Conservation (phyloP, 108 stramenopile species). For the Skeletonema menzelii region DNA sequence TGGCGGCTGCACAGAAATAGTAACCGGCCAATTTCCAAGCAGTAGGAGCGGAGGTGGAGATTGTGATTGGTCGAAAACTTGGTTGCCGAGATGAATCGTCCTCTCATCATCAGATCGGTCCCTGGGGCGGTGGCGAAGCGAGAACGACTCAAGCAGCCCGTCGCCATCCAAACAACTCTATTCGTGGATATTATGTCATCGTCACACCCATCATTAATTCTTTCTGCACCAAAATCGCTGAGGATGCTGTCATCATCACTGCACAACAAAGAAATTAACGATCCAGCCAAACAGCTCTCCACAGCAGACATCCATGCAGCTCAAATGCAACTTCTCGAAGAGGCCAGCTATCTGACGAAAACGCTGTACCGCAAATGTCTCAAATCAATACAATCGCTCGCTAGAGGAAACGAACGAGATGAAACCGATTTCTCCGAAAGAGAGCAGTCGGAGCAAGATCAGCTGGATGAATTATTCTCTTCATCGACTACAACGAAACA, state of each 20-base stretch:
- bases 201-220: neutral
- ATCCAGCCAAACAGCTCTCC: neutral
- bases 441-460: conserved; percentile 51
- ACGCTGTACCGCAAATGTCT: conserved; percentile 73
- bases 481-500: neutral
- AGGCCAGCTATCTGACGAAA: conserved; percentile 66
- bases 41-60: neutral
- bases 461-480: conserved; percentile 2
- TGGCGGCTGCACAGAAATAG: conserved; percentile 1
- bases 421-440: conserved; percentile 62
- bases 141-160: neutral
- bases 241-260: neutral
- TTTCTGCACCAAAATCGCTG: neutral
- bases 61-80: neutral
- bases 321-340: conserved; percentile 45
- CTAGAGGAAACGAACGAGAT: conserved; percentile 74
- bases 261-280: neutral
- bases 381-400: conserved; percentile 54
- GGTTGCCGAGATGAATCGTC: neutral
- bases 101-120: neutral
- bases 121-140: neutral
- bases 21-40: neutral
- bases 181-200: neutral
- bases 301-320: neutral
- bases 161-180: neutral